These are phyloP conservation scores for Carex cristatella DNA, from an alignment of 176 grass and related monocot genomes.

Conservation along the genomic window DNA sequence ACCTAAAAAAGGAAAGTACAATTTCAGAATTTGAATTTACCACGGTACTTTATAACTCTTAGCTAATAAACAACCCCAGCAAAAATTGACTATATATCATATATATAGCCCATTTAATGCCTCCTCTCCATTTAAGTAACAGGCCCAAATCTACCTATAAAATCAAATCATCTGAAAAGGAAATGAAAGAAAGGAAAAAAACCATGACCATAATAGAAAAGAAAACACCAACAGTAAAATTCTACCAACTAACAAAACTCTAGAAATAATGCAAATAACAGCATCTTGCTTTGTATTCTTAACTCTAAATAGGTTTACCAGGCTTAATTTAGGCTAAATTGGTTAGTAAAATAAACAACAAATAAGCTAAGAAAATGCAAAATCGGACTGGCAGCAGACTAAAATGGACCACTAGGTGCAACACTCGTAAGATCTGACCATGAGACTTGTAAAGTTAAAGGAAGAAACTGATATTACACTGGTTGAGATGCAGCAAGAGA, in stretches of 20 bases:
- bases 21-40: background rate
- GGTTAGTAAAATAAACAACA: background rate
- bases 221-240: background rate
- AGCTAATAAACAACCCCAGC: background rate
- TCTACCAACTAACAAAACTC: background rate
- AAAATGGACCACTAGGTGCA: background rate
- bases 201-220: background rate
- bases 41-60: background rate
- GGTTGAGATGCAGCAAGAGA: slow-evolving; percentile 48
- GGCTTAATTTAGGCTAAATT: background rate
- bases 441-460: background rate
- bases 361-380: background rate
- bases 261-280: background rate
- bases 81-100: background rate
- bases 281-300: background rate
- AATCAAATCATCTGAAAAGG: background rate
- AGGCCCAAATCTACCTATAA: background rate
- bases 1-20: slow-evolving; percentile 38
- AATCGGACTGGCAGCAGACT: background rate
- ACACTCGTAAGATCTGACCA: background rate
- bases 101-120: background rate
- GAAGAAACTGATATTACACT: slow-evolving; percentile 37
- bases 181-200: background rate
- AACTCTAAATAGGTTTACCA: background rate
- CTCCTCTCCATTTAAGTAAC: background rate